Evolutionary conservation across 495 filamentous ascomycete species (phyloP).

Genomic region (Glutinoglossum americanum): DNA sequence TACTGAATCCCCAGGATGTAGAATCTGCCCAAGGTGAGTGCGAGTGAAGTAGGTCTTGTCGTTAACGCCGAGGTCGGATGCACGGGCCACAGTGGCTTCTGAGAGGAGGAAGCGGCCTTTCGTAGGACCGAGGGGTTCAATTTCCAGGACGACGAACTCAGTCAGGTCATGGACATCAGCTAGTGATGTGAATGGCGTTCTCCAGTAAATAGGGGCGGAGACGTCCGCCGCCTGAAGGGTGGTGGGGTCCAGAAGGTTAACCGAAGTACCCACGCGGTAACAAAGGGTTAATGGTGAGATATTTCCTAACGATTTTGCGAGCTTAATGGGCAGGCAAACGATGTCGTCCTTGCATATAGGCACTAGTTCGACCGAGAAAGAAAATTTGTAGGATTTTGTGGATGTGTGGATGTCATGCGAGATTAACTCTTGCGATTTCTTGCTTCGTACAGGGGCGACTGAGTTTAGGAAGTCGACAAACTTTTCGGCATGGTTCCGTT

Average conservation of each 20-base stretch:
- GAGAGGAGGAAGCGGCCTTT: constrained; percentile 70
- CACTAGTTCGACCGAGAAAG: constrained; percentile 63
- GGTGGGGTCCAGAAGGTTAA: constrained; percentile 76
- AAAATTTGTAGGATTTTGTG: constrained; percentile 80
- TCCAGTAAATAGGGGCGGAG: constrained; percentile 63
- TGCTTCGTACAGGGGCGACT: constrained; percentile 53
- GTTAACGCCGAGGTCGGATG: constrained; percentile 75
- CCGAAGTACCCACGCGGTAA: constrained; percentile 65
- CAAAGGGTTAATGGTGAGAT: constrained; percentile 68
- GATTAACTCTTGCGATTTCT: constrained; percentile 81
- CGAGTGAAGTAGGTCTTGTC: constrained; percentile 66
- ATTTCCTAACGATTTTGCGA: constrained; percentile 69
- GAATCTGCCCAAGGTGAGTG: constrained; percentile 71
- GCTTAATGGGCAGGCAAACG: constrained; percentile 70
- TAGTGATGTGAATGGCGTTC: constrained; percentile 59
- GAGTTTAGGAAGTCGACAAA: constrained; percentile 80
- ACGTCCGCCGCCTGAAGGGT: constrained; percentile 83
- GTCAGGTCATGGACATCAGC: constrained; percentile 69
- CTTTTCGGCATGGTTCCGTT: constrained; percentile 76
- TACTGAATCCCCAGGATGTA: constrained; percentile 78
- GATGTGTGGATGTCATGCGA: constrained; percentile 82
- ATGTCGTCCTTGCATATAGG: constrained; percentile 95
- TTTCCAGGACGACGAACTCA: constrained; percentile 90
- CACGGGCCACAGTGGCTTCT: constrained; percentile 69
- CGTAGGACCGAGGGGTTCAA: constrained; percentile 50